phyloP scores from a whole-genome alignment of 2,329 filamentous ascomycete genomes.

The Stromatinia cepivora region DNA sequence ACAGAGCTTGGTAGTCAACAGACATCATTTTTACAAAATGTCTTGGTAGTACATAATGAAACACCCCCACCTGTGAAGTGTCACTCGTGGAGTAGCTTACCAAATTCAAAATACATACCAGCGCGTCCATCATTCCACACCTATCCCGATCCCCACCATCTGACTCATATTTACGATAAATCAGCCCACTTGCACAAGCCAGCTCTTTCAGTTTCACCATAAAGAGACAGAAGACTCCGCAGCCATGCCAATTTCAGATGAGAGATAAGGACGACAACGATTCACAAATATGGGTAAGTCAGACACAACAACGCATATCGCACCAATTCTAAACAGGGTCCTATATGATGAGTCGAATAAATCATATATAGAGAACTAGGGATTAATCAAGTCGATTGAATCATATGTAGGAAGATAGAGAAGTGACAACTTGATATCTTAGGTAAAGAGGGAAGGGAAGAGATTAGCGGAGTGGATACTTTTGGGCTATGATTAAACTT shows the following conservation, averaged over 20 bases:
- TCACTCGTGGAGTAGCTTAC: too few species aligned
- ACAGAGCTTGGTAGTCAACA: too few species aligned
- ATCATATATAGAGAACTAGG: neutral
- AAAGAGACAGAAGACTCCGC: slow-evolving; percentile 85
- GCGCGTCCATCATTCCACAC: neutral
- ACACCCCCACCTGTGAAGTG: too few species aligned
- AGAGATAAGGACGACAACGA: slow-evolving; percentile 88
- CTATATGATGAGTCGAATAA: neutral
- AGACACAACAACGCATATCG: too few species aligned
- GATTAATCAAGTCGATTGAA: neutral
- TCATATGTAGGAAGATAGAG: neutral
- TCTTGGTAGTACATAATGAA: too few species aligned
- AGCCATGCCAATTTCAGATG: slow-evolving; percentile 83
- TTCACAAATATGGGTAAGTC: neutral
- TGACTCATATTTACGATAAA: neutral
- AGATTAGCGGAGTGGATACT: neutral
- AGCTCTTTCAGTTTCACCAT: slow-evolving; percentile 76
- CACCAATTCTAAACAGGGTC: neutral
- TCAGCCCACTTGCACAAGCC: slow-evolving; percentile 75
- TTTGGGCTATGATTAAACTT: neutral
- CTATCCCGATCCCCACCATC: neutral
- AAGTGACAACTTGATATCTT: neutral
- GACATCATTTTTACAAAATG: too few species aligned
- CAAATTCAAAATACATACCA: too few species aligned
- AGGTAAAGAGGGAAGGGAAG: neutral